Conservation (phyloP, 768 basidiomycete genomes). For the Mycena crocata region DNA sequence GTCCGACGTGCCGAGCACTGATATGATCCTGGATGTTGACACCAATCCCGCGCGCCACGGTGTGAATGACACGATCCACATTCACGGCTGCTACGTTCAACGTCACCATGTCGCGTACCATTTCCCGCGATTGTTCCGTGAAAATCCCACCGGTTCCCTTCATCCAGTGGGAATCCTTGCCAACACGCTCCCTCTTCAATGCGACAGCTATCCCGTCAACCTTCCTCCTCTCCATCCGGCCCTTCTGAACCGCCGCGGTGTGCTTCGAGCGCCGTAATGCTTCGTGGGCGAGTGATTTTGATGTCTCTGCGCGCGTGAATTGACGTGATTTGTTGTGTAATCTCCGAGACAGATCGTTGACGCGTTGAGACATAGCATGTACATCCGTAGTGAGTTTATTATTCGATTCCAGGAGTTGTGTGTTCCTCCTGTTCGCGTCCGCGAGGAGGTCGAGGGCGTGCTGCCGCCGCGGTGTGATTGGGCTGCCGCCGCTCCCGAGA, state of each 20-base stretch:
- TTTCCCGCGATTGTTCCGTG: slow-evolving; percentile 10
- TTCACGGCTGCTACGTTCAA: neutral
- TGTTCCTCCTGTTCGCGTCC: no score
- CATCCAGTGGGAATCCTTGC: neutral
- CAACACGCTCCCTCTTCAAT: neutral
- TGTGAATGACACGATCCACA: slow-evolving; percentile 7
- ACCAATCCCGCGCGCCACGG: neutral
- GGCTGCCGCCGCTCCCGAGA: no score
- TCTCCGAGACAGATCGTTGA: neutral
- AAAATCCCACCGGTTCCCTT: neutral
- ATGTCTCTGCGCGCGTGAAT: neutral
- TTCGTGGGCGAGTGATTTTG: neutral
- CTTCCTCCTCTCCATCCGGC: neutral
- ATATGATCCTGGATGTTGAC: neutral
- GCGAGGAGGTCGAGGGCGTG: no score
- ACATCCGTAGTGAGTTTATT: neutral
- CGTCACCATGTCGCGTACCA: slow-evolving; percentile 11
- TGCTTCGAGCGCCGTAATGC: neutral
- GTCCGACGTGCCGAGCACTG: slow-evolving; percentile 1
- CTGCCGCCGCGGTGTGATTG: no score
- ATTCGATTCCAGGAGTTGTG: no score
- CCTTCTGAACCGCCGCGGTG: no score
- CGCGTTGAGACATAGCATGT: neutral
- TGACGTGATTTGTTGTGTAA: neutral
- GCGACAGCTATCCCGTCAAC: neutral